These are phyloP conservation scores for Chenopodium berlandieri DNA, from an alignment of 148 eudicot species.

Conservation along the genomic window DNA sequence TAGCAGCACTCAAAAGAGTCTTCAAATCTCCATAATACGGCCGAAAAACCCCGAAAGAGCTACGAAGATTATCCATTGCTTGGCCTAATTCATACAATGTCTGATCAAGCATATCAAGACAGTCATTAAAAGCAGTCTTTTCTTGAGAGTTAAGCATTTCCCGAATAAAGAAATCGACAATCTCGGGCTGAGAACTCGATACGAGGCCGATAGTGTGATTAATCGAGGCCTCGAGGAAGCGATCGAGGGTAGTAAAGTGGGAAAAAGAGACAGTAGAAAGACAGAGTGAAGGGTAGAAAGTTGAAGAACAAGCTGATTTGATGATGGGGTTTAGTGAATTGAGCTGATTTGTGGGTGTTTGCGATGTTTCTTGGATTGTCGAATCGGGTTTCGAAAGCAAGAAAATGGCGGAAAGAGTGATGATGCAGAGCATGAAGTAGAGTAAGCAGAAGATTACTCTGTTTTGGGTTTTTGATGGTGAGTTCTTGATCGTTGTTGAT, in stretches of 20 bases:
- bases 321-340: slow-evolving; percentile 24
- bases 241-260: slow-evolving; percentile 24
- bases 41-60: background rate
- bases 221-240: slow-evolving; percentile 42
- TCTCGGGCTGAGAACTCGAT: background rate
- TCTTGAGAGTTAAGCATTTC: slow-evolving; percentile 34
- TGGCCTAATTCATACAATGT: slow-evolving; percentile 50
- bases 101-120: slow-evolving; percentile 57
- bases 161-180: slow-evolving; percentile 23
- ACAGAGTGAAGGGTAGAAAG: slow-evolving; percentile 51
- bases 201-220: slow-evolving; percentile 30
- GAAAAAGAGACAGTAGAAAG: slow-evolving; percentile 32
- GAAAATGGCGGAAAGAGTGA: slow-evolving; percentile 12
- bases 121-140: slow-evolving; percentile 40
- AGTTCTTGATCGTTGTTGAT: slow-evolving; percentile 24
- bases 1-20: slow-evolving; percentile 70
- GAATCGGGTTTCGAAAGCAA: slow-evolving; percentile 3
- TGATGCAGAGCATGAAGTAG: slow-evolving; percentile 22
- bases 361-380: background rate
- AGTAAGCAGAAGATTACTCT: slow-evolving; percentile 5
- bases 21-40: slow-evolving; percentile 36
- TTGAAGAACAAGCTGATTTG: slow-evolving; percentile 40
- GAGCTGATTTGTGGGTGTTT: background rate
- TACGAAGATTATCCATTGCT: slow-evolving; percentile 31
- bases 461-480: slow-evolving; percentile 16